A percentile compares a stretch with the other conserved stretches of the same genome.
phyloP scores from a whole-genome alignment of 2,329 filamentous ascomycete species.

The Cladosporium sp. region DNA sequence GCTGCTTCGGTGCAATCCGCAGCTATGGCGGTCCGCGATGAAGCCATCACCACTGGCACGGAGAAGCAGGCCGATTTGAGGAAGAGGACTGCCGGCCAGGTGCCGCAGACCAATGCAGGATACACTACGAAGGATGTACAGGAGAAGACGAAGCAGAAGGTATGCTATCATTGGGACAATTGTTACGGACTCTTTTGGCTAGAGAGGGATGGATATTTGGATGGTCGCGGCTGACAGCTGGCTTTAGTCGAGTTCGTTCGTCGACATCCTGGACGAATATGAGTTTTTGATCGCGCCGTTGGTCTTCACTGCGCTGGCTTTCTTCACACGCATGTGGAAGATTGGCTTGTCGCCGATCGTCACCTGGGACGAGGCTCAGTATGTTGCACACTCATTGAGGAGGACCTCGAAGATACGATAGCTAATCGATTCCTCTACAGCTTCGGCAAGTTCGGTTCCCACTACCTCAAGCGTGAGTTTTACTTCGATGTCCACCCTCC shows the following conservation, averaged over 20 bases:
- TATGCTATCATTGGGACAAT: slow-evolving; percentile 22
- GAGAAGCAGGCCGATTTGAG: slow-evolving; percentile 43
- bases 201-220: slow-evolving; percentile 1
- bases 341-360: slow-evolving; percentile 67
- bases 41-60: slow-evolving; percentile 33
- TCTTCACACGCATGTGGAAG: slow-evolving; percentile 65
- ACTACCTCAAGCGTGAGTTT: slow-evolving; percentile 98
- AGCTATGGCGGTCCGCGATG: slow-evolving; percentile 27
- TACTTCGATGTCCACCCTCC: slow-evolving; percentile 98
- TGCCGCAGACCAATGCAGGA: slow-evolving; percentile 28
- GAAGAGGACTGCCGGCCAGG: slow-evolving; percentile 40
- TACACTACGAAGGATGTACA: slow-evolving; percentile 30
- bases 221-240: slow-evolving; percentile 16
- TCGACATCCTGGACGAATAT: slow-evolving; percentile 60
- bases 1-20: not conserved
- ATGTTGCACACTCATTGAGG: slow-evolving; percentile 32
- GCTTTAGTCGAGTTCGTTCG: slow-evolving; percentile 46
- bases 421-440: not conserved
- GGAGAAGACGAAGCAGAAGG: slow-evolving; percentile 48
- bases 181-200: not conserved
- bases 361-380: slow-evolving; percentile 74
- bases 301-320: slow-evolving; percentile 58
- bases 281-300: slow-evolving; percentile 62
- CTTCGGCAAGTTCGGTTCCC: slow-evolving; percentile 96
- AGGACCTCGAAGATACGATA: not conserved